A percentile compares a stretch with the other conserved stretches of the same genome.
Evolutionary conservation across 176 grass and related monocot genomes (phyloP).

Genomic region (Oropetium thomaeum): DNA sequence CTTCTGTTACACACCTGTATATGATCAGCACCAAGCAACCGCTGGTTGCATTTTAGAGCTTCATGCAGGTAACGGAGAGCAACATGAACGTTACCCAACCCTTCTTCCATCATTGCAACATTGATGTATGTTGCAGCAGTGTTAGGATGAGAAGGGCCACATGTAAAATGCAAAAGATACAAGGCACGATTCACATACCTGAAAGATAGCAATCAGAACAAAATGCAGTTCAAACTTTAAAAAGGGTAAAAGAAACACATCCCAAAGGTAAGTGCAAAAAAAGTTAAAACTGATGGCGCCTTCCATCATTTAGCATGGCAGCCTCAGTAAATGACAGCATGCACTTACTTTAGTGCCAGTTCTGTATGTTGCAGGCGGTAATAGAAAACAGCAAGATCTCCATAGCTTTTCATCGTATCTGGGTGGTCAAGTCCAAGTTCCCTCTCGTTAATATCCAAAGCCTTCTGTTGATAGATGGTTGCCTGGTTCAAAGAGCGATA

Average conservation of each 20-base stretch:
- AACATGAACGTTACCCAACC: slow-evolving; percentile 95
- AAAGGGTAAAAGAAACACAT: slow-evolving; percentile 13
- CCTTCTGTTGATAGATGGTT: slow-evolving; percentile 98
- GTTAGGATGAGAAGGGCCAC: slow-evolving; percentile 96
- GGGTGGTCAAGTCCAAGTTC: slow-evolving; percentile 99
- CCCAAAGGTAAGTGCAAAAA: slow-evolving; percentile 15
- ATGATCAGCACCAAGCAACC: slow-evolving; percentile 91
- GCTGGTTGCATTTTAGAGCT: slow-evolving; percentile 96
- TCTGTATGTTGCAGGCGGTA: slow-evolving; percentile 99
- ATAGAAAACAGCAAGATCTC: slow-evolving; percentile 99
- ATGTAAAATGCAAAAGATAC: slow-evolving; percentile 91
- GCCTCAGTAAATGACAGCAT: slow-evolving; percentile 7
- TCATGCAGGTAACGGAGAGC: slow-evolving; percentile 90
- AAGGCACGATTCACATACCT: slow-evolving; percentile 98
- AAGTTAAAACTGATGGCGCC: neutral
- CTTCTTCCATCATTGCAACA: slow-evolving; percentile 99
- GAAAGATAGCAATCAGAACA: slow-evolving; percentile 26
- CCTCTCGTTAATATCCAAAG: slow-evolving; percentile 97
- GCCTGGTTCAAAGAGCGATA: slow-evolving; percentile 57
- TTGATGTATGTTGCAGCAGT: slow-evolving; percentile 99
- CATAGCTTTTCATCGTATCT: slow-evolving; percentile 99
- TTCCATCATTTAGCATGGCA: slow-evolving; percentile 7
- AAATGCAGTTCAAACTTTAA: neutral
- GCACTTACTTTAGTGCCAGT: slow-evolving; percentile 87
- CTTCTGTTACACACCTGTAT: slow-evolving; percentile 74